Conservation (phyloP, 2,329 filamentous ascomycete species). For the Massarina eburnea region DNA sequence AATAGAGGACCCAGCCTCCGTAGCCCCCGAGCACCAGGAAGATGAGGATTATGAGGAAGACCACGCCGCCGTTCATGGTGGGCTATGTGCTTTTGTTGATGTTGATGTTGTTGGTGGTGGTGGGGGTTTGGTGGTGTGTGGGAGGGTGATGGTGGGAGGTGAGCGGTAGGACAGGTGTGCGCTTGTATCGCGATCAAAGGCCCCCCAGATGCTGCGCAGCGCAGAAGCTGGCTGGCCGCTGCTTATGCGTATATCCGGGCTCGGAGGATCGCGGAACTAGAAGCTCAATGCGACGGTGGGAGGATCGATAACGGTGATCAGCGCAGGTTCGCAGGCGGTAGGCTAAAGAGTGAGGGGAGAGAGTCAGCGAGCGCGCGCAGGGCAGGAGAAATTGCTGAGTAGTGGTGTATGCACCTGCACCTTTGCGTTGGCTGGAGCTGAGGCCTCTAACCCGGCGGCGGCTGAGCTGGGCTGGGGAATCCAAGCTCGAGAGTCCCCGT, state of each 20-base stretch:
- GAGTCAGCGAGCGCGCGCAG: too few species aligned
- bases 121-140: background rate
- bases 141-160: background rate
- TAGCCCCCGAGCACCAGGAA: constrained; percentile 63
- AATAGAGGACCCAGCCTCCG: constrained; percentile 69
- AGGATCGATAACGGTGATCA: background rate
- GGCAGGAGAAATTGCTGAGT: background rate
- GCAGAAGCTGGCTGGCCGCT: too few species aligned
- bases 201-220: too few species aligned
- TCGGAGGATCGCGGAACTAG: background rate
- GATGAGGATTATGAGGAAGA: constrained; percentile 73
- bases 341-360: background rate
- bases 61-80: constrained; percentile 48
- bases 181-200: too few species aligned
- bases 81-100: background rate
- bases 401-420: background rate
- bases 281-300: too few species aligned
- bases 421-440: background rate
- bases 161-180: constrained; percentile 10
- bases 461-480: background rate
- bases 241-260: background rate
- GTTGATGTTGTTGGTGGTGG: constrained; percentile 11
- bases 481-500: too few species aligned
- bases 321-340: background rate
- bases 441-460: constrained; percentile 3